Evolutionary conservation across 2,329 filamentous ascomycete genomes (phyloP).

Genomic region (Ophiostoma pallidulum): DNA sequence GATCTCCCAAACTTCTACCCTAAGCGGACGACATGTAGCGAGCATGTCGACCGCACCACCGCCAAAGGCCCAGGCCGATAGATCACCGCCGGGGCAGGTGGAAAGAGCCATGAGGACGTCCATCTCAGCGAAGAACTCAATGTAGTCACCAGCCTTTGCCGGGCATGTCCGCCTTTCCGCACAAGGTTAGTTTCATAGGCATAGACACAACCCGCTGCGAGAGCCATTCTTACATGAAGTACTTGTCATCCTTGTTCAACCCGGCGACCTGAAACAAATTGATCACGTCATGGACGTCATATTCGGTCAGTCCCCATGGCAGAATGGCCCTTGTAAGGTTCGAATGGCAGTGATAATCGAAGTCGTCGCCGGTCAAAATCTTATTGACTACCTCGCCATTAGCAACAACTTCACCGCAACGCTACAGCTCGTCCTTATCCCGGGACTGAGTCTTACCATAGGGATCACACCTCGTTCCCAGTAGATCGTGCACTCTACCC

Average conservation of each 20-base stretch:
- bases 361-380: slow-evolving; percentile 59
- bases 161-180: slow-evolving; percentile 38
- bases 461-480: slow-evolving; percentile 76
- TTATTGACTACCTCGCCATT: too few relatives aligned
- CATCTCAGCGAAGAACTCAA: slow-evolving; percentile 74
- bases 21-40: slow-evolving; percentile 62
- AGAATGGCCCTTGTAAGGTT: slow-evolving; percentile 67
- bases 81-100: slow-evolving; percentile 72
- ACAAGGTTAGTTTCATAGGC: too few relatives aligned
- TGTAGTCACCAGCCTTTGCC: slow-evolving; percentile 44
- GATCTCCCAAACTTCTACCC: slow-evolving; percentile 54
- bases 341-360: slow-evolving; percentile 77
- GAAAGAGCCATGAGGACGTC: slow-evolving; percentile 48
- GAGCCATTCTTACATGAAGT: slow-evolving; percentile 64
- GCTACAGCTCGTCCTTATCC: too few relatives aligned
- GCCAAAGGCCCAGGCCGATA: slow-evolving; percentile 75
- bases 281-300: slow-evolving; percentile 74
- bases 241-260: slow-evolving; percentile 59
- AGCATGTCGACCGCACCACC: slow-evolving; percentile 52
- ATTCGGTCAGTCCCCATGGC: slow-evolving; percentile 58
- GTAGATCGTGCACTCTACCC: slow-evolving; percentile 63
- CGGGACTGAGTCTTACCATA: too few relatives aligned
- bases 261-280: slow-evolving; percentile 84
- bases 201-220: too few relatives aligned
- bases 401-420: too few relatives aligned